Percentiles rank a stretch among this genome's conserved stretches.
These are phyloP conservation scores for Jatropha multifida DNA, from an alignment of 441 rosid genomes.

Conservation along the genomic window DNA sequence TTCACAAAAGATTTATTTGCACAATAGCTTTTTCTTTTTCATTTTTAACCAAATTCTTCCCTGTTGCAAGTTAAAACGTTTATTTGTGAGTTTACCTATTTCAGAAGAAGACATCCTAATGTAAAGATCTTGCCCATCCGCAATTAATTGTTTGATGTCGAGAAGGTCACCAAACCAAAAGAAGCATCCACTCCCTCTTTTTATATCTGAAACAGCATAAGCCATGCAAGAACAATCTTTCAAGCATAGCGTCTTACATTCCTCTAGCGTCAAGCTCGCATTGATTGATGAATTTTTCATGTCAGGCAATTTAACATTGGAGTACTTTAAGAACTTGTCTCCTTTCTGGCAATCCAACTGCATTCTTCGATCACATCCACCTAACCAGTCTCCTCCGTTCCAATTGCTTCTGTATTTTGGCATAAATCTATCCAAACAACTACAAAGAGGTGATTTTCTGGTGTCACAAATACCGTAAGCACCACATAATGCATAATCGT, in stretches of 20 bases:
- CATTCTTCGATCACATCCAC: constrained; percentile 14
- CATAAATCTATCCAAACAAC: constrained; percentile 10
- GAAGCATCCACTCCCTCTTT: background rate
- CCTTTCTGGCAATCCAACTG: constrained; percentile 13
- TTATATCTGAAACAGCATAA: constrained; percentile 1
- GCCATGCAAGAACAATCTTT: constrained; percentile 7
- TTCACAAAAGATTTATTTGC: no score
- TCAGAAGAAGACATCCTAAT: constrained; percentile 12
- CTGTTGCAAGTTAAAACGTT: no score
- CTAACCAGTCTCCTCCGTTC: constrained; percentile 8
- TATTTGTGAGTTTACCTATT: background rate
- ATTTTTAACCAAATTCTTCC: background rate
- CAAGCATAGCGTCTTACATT: background rate
- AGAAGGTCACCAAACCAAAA: constrained; percentile 2
- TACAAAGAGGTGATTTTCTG: constrained; percentile 1
- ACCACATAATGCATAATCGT: constrained; percentile 19
- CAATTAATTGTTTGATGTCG: background rate
- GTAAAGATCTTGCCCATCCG: constrained; percentile 15
- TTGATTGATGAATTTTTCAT: background rate
- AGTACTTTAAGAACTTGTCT: constrained; percentile 12
- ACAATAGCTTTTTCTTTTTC: no score
- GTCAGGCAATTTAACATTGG: constrained; percentile 12
- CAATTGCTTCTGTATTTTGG: background rate
- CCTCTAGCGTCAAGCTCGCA: constrained; percentile 8
- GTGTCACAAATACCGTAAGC: constrained; percentile 6